phyloP scores from a whole-genome alignment of 805 yeast genomes.

The Candida insectorum region DNA sequence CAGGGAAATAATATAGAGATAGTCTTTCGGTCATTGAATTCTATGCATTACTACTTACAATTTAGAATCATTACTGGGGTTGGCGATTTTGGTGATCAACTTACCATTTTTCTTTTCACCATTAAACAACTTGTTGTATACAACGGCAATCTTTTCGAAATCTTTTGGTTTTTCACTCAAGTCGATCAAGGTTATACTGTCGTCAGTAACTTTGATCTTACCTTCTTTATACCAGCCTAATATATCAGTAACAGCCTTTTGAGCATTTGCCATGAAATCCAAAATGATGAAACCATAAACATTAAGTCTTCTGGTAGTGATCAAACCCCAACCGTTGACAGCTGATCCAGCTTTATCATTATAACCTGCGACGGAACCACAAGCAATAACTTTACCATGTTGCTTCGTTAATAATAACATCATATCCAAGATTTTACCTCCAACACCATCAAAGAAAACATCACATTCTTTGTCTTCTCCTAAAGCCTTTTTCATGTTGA shows the following conservation, averaged over 20 bases:
- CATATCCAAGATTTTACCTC: slow-evolving; percentile 20
- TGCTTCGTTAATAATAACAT: slow-evolving; percentile 14
- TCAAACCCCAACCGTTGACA: slow-evolving; percentile 21
- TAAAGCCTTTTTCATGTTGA: slow-evolving; percentile 18
- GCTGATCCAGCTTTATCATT: slow-evolving; percentile 18
- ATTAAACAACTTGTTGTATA: slow-evolving; percentile 46
- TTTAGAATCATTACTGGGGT: slow-evolving; percentile 5
- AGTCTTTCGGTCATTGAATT: too few relatives aligned
- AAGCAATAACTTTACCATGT: slow-evolving; percentile 23
- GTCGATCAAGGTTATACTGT: slow-evolving; percentile 17
- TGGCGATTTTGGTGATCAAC: slow-evolving; percentile 42
- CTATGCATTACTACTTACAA: too few relatives aligned
- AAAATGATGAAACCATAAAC: slow-evolving; percentile 21
- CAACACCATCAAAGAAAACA: slow-evolving; percentile 23
- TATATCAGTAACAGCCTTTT: slow-evolving; percentile 12
- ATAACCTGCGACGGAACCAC: slow-evolving; percentile 35
- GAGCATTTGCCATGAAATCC: slow-evolving; percentile 13
- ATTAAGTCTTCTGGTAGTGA: slow-evolving; percentile 15
- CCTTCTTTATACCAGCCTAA: slow-evolving; percentile 15
- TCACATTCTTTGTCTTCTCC: slow-evolving; percentile 39
- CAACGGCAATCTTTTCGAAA: slow-evolving; percentile 42
- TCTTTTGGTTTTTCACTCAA: slow-evolving; percentile 28
- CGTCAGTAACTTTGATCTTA: slow-evolving; percentile 12
- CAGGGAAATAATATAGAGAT: too few relatives aligned
- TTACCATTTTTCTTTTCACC: slow-evolving; percentile 49